Evolutionary conservation across 108 stramenopile genomes (phyloP).

Genomic region (Conticribra weissflogii): DNA sequence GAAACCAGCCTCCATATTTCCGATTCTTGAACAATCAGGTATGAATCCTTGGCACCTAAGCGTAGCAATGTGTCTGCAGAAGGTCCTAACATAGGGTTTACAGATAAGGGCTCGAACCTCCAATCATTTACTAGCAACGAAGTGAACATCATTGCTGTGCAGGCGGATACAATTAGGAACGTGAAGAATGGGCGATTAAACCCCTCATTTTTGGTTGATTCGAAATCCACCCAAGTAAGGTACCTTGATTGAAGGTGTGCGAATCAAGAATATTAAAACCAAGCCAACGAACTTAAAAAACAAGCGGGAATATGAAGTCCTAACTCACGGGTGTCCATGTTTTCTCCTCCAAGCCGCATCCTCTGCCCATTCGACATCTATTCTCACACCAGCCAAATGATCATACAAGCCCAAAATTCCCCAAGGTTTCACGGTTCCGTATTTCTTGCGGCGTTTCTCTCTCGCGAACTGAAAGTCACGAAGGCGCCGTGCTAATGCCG

Average conservation of each 20-base stretch:
- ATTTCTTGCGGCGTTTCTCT: slow-evolving; percentile 59
- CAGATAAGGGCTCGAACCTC: slow-evolving; percentile 77
- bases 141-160: slow-evolving; percentile 71
- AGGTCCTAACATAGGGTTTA: slow-evolving; percentile 90
- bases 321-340: slow-evolving; percentile 61
- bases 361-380: slow-evolving; percentile 92
- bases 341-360: slow-evolving; percentile 83
- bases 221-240: slow-evolving; percentile 83
- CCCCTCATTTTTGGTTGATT: slow-evolving; percentile 62
- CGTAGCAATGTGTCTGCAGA: slow-evolving; percentile 81
- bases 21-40: slow-evolving; percentile 84
- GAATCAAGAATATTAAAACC: neutral
- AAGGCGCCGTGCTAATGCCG: slow-evolving; percentile 64
- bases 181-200: slow-evolving; percentile 80
- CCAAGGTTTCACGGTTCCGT: slow-evolving; percentile 61
- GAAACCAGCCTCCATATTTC: slow-evolving; percentile 85
- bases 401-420: slow-evolving; percentile 87
- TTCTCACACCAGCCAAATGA: slow-evolving; percentile 70
- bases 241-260: no score
- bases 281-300: no score
- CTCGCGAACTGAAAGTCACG: slow-evolving; percentile 60
- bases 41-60: slow-evolving; percentile 89
- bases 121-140: slow-evolving; percentile 84
- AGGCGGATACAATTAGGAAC: slow-evolving; percentile 63
- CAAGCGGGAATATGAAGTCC: no score